Evolutionary conservation across 495 filamentous ascomycete genomes (phyloP).

Genomic region (Thermothielavioides terrestris): DNA sequence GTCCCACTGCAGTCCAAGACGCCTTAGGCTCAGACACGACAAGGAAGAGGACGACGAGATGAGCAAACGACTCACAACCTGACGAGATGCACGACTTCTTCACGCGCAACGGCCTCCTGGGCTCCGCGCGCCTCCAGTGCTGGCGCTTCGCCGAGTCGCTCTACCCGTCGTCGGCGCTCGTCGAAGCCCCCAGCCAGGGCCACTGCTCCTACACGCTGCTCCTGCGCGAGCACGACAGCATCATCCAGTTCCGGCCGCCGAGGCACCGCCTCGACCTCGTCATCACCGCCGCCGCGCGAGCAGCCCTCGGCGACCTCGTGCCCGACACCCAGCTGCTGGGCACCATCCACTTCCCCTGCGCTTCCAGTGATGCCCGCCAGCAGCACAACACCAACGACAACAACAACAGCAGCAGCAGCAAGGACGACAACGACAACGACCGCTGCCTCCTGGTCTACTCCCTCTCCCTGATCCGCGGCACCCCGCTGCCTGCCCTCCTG

Average conservation of each 20-base stretch:
- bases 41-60: too few species aligned
- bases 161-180: conserved; percentile 5
- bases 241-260: conserved; percentile 45
- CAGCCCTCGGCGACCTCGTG: conserved; percentile 31
- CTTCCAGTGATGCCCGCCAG: not conserved
- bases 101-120: not conserved
- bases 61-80: too few species aligned
- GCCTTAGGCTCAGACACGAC: too few species aligned
- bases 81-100: too few species aligned
- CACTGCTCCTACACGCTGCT: conserved; percentile 47
- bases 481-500: not conserved
- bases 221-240: conserved; percentile 14
- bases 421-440: not conserved
- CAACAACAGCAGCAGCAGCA: too few species aligned
- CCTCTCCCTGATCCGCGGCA: not conserved
- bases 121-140: not conserved
- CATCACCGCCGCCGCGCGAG: conserved; percentile 30
- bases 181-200: conserved; percentile 34
- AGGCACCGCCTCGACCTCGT: conserved; percentile 34
- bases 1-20: too few species aligned
- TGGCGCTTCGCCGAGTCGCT: not conserved
- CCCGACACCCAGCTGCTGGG: conserved; percentile 29
- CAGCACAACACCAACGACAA: not conserved
- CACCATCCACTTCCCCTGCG: not conserved
- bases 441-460: not conserved